Conservation (phyloP, 2,329 filamentous ascomycete genomes). For the Alternaria burnsii region DNA sequence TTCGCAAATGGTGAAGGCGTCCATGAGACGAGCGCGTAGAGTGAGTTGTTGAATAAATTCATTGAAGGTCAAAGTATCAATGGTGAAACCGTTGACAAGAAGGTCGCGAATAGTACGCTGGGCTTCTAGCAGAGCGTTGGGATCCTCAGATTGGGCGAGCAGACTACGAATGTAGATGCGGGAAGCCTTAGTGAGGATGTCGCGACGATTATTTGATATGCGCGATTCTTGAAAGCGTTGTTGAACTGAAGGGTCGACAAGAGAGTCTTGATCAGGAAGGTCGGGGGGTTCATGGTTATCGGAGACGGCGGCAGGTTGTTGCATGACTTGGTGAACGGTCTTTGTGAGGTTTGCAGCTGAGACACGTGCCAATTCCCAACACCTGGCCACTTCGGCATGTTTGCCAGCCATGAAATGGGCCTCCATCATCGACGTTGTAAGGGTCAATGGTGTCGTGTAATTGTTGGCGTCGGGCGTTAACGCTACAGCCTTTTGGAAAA, state of each 20-base stretch:
- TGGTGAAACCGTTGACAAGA: slow-evolving; percentile 70
- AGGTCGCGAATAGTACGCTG: slow-evolving; percentile 61
- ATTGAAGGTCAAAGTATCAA: slow-evolving; percentile 85
- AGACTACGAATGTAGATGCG: slow-evolving; percentile 63
- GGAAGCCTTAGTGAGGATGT: slow-evolving; percentile 60
- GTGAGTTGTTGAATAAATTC: slow-evolving; percentile 74
- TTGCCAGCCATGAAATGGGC: slow-evolving; percentile 67
- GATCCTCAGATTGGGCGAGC: slow-evolving; percentile 54
- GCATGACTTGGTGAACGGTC: slow-evolving; percentile 43
- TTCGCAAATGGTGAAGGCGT: slow-evolving; percentile 81
- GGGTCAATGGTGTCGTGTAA: slow-evolving; percentile 49
- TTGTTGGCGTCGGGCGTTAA: slow-evolving; percentile 22
- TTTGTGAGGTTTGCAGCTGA: slow-evolving; percentile 57
- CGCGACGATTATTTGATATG: slow-evolving; percentile 53
- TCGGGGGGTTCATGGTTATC: slow-evolving; percentile 11
- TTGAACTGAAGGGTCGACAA: slow-evolving; percentile 33
- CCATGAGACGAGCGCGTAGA: slow-evolving; percentile 64
- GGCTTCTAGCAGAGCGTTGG: slow-evolving; percentile 39
- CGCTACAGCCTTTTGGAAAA: slow-evolving; percentile 34
- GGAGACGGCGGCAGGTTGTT: slow-evolving; percentile 38
- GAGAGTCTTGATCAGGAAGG: slow-evolving; percentile 5
- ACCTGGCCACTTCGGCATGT: slow-evolving; percentile 67
- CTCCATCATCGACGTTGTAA: slow-evolving; percentile 69
- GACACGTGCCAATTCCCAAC: slow-evolving; percentile 70
- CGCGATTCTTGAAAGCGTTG: slow-evolving; percentile 28